Evolutionary conservation across 208 protist species (phyloP).

Genomic region (Crithidia sp.): DNA sequence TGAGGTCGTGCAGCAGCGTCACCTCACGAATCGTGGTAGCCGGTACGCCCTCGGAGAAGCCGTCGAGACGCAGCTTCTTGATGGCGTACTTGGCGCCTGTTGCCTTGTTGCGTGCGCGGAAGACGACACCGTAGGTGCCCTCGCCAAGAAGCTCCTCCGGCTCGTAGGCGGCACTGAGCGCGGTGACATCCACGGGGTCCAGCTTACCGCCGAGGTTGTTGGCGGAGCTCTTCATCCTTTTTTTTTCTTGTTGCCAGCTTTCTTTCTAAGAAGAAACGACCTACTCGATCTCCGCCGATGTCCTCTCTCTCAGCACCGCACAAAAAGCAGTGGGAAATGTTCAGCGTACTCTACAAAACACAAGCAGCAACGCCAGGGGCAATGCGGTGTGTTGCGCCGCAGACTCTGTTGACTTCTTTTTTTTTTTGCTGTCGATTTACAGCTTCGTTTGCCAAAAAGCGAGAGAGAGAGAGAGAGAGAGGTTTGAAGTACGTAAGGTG

Average conservation of each 20-base stretch:
- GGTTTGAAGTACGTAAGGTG: too few relatives aligned
- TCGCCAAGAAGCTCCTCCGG: conserved; percentile 91
- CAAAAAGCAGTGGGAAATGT: not conserved
- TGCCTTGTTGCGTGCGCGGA: conserved; percentile 59
- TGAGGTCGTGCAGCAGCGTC: conserved; percentile 90
- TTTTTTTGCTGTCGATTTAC: too few relatives aligned
- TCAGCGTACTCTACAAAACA: too few relatives aligned
- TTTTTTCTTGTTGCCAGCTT: too few relatives aligned
- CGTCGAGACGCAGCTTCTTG: conserved; percentile 80
- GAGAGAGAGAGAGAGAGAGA: too few relatives aligned
- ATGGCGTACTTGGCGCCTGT: conserved; percentile 79
- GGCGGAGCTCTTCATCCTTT: conserved; percentile 2
- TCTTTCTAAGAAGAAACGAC: too few relatives aligned
- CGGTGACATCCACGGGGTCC: conserved; percentile 56
- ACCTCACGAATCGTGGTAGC: conserved; percentile 93
- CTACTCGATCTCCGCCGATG: too few relatives aligned
- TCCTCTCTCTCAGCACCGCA: too few relatives aligned
- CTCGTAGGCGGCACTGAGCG: conserved; percentile 52
- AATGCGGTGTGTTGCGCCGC: too few relatives aligned
- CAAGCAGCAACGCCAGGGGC: too few relatives aligned
- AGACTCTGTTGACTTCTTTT: too few relatives aligned
- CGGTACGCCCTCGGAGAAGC: conserved; percentile 88
- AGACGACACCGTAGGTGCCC: conserved; percentile 97
- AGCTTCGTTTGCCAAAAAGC: too few relatives aligned
- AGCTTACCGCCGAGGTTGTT: conserved; percentile 50